A percentile compares a stretch with the other conserved stretches of the same genome.
phyloP scores from a whole-genome alignment of 768 basidiomycete species.

The Basidioascus undulatus region DNA sequence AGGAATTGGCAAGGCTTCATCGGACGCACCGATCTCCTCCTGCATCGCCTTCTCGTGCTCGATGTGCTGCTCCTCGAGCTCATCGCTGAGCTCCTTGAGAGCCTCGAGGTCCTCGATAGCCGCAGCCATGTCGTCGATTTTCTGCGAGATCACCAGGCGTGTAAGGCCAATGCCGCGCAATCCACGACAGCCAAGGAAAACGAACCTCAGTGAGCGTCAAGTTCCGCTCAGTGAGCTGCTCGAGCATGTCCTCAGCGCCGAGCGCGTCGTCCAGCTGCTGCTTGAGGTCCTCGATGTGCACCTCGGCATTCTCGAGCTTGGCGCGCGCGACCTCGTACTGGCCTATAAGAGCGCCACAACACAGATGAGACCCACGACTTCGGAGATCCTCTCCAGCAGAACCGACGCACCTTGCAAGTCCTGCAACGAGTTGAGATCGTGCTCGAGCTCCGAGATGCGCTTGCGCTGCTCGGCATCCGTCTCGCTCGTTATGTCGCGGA shows the following conservation, averaged over 20 bases:
- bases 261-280: conserved; percentile 81
- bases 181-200: neutral
- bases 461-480: conserved; percentile 61
- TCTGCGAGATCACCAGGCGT: no score
- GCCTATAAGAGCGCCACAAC: conserved; percentile 28
- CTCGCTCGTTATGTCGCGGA: conserved; percentile 72
- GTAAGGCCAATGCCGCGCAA: neutral
- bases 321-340: conserved; percentile 56
- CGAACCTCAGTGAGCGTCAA: conserved; percentile 66
- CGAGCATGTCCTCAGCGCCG: conserved; percentile 87
- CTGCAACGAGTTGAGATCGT: conserved; percentile 50
- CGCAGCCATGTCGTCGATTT: conserved; percentile 92
- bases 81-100: conserved; percentile 84
- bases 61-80: conserved; percentile 84
- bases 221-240: conserved; percentile 82
- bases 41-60: conserved; percentile 80
- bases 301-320: conserved; percentile 67
- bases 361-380: no score
- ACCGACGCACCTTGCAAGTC: conserved; percentile 44
- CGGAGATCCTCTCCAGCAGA: no score
- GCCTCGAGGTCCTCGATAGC: conserved; percentile 91
- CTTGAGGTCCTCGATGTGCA: conserved; percentile 81
- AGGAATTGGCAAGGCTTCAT: neutral
- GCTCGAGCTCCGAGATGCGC: conserved; percentile 69
- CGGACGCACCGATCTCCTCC: conserved; percentile 52